A percentile compares a stretch with the other conserved stretches of the same genome.
Evolutionary conservation across 805 yeast genomes (phyloP).

Genomic region (Jamesozyma jinghongensis): DNA sequence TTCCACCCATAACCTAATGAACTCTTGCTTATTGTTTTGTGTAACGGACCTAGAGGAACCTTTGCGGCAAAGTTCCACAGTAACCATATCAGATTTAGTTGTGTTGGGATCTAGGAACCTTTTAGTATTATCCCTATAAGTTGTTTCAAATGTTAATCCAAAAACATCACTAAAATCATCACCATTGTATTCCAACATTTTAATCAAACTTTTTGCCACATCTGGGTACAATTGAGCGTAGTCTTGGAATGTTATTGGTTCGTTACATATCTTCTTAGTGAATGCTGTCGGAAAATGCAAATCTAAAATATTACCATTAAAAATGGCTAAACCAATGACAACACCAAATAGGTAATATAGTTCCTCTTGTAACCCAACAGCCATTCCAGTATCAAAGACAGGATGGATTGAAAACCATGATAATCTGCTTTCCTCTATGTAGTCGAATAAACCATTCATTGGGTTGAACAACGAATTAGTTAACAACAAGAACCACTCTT

Average conservation of each 20-base stretch:
- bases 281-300: conserved; percentile 65
- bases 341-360: conserved; percentile 74
- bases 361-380: conserved; percentile 30
- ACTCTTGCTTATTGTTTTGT: conserved; percentile 45
- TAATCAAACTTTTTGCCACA: conserved; percentile 43
- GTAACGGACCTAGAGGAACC: conserved; percentile 55
- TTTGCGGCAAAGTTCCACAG: conserved; percentile 44
- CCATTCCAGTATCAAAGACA: conserved; percentile 23
- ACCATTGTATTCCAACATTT: conserved; percentile 37
- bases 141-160: conserved; percentile 54
- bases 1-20: conserved; percentile 52
- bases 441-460: conserved; percentile 53
- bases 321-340: conserved; percentile 80
- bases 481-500: conserved; percentile 84
- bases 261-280: conserved; percentile 61
- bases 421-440: conserved; percentile 57
- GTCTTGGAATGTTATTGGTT: conserved; percentile 52
- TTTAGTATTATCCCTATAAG: conserved; percentile 34
- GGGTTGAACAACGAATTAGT: conserved; percentile 64
- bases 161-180: conserved; percentile 40
- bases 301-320: conserved; percentile 81
- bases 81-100: conserved; percentile 18
- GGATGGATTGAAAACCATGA: conserved; percentile 66
- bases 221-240: conserved; percentile 61
- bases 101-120: conserved; percentile 3